A percentile compares a stretch with the other conserved stretches of the same genome.
These are phyloP conservation scores for Clausena lansium DNA, from an alignment of 345 rosid species.

Conservation along the genomic window DNA sequence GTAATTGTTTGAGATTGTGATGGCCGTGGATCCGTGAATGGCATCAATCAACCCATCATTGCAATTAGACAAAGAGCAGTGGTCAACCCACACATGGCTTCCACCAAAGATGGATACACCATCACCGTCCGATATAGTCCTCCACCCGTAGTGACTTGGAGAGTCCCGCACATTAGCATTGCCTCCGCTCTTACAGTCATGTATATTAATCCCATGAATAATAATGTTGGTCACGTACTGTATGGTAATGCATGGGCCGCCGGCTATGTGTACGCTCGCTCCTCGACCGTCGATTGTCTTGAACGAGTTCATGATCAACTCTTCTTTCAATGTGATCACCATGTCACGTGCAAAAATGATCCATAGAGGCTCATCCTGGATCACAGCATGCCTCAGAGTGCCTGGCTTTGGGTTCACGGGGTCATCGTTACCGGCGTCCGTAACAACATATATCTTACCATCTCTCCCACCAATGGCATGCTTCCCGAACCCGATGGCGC, in stretches of 20 bases:
- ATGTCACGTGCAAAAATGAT: slow-evolving; percentile 61
- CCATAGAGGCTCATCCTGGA: slow-evolving; percentile 58
- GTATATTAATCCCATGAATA: slow-evolving; percentile 53
- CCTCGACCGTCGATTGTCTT: slow-evolving; percentile 70
- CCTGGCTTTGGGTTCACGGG: slow-evolving; percentile 63
- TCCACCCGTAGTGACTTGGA: slow-evolving; percentile 59
- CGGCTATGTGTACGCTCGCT: slow-evolving; percentile 48
- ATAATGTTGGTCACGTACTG: slow-evolving; percentile 60
- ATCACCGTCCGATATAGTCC: slow-evolving; percentile 61
- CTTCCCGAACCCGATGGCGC: slow-evolving; percentile 65
- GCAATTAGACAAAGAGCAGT: slow-evolving; percentile 60
- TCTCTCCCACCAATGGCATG: slow-evolving; percentile 68
- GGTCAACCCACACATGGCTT: slow-evolving; percentile 66
- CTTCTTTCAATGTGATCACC: slow-evolving; percentile 56
- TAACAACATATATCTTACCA: slow-evolving; percentile 55
- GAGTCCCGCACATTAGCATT: slow-evolving; percentile 65
- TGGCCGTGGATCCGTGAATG: slow-evolving; percentile 57
- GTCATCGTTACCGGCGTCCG: slow-evolving; percentile 38
- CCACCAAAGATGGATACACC: slow-evolving; percentile 63
- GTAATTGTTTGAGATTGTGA: slow-evolving; percentile 58
- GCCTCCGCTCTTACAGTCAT: slow-evolving; percentile 55
- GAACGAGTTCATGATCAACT: slow-evolving; percentile 57
- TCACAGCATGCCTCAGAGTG: slow-evolving; percentile 58
- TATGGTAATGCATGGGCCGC: slow-evolving; percentile 66
- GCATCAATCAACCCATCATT: slow-evolving; percentile 58